Evolutionary conservation across 1,284 basidiomycete species (phyloP).

Genomic region (Dichomitus squalens): DNA sequence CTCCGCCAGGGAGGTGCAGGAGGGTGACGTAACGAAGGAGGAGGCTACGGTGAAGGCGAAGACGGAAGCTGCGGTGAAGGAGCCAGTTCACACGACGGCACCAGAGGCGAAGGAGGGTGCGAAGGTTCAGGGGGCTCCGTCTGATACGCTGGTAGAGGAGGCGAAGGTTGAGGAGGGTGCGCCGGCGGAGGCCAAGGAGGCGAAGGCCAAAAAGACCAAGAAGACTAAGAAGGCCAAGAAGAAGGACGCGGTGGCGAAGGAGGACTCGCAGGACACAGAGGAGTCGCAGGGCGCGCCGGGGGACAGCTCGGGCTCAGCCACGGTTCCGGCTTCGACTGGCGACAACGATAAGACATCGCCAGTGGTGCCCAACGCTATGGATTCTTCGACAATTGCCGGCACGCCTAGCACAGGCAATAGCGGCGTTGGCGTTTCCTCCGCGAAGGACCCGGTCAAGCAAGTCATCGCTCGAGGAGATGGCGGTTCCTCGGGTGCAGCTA

Average conservation of each 20-base stretch:
- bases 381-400: not conserved
- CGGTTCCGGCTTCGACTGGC: not conserved
- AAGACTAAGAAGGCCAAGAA: conserved; percentile 3
- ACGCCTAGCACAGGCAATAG: not conserved
- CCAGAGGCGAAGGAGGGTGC: too few species aligned
- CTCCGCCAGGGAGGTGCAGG: too few species aligned
- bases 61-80: too few species aligned
- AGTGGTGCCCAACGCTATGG: not conserved
- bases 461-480: not conserved
- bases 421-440: not conserved
- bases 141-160: not conserved
- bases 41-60: too few species aligned
- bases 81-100: too few species aligned
- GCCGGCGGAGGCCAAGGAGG: conserved; percentile 1
- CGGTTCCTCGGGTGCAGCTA: not conserved
- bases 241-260: conserved; percentile 3
- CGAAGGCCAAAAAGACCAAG: conserved; percentile 4
- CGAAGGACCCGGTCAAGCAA: not conserved
- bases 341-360: not conserved
- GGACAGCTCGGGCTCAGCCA: not conserved
- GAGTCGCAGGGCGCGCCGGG: not conserved
- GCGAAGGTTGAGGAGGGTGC: not conserved
- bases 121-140: not conserved
- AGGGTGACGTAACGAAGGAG: too few species aligned
- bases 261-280: conserved; percentile 3